These are phyloP conservation scores for Papiliotrema terrestris DNA, from an alignment of 1,284 basidiomycete species.

Conservation along the genomic window DNA sequence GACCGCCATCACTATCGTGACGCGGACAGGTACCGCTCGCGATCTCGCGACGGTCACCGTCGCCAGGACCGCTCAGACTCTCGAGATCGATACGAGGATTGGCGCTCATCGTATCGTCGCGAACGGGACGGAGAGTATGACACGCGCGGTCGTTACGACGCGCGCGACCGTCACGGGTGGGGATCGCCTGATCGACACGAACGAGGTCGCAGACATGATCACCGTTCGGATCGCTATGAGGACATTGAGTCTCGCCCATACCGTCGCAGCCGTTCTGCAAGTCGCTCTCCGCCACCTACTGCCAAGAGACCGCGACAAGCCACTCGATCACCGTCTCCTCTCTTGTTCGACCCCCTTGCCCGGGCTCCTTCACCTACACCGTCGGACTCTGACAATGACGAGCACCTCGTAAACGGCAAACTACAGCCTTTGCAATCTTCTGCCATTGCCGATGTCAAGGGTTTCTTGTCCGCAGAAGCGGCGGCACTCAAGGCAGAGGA, in stretches of 20 bases:
- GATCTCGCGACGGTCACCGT: background rate
- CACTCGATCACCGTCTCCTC: slow-evolving; percentile 13
- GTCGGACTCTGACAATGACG: slow-evolving; percentile 34
- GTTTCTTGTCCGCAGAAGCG: slow-evolving; percentile 70
- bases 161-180: slow-evolving; percentile 3
- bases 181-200: slow-evolving; percentile 6
- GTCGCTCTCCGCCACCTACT: slow-evolving; percentile 5
- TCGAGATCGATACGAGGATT: background rate
- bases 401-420: slow-evolving; percentile 39
- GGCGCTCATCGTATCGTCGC: background rate
- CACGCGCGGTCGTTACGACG: slow-evolving; percentile 5
- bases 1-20: slow-evolving; percentile 6
- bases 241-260: background rate
- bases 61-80: background rate
- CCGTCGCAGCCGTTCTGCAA: slow-evolving; percentile 3
- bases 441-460: slow-evolving; percentile 70
- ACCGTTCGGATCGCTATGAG: slow-evolving; percentile 3
- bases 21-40: slow-evolving; percentile 2
- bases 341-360: slow-evolving; percentile 15
- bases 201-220: no score
- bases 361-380: slow-evolving; percentile 14
- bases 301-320: slow-evolving; percentile 12
- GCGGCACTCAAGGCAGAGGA: slow-evolving; percentile 62
- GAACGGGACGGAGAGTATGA: background rate
- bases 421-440: slow-evolving; percentile 64